Evolutionary conservation across 352 stramenopile species (phyloP).

Genomic region (Globisporangium okanoganense): DNA sequence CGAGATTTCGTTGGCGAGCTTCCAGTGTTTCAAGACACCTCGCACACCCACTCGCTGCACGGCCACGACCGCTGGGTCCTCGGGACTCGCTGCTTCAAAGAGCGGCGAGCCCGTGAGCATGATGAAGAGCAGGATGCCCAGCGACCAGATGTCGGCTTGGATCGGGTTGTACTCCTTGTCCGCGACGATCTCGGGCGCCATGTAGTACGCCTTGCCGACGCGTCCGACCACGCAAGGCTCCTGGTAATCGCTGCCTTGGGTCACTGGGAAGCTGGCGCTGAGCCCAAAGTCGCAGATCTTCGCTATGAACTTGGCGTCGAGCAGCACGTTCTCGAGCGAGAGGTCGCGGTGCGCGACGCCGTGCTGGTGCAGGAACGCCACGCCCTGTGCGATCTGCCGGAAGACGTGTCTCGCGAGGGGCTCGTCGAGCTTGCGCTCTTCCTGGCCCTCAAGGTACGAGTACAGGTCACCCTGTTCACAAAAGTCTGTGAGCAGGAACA

Average conservation of each 20-base stretch:
- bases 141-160: slow-evolving; percentile 56
- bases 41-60: slow-evolving; percentile 20
- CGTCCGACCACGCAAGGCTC: background rate
- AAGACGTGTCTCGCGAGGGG: slow-evolving; percentile 12
- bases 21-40: slow-evolving; percentile 31
- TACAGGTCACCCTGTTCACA: slow-evolving; percentile 50
- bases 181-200: background rate
- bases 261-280: background rate
- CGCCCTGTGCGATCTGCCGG: slow-evolving; percentile 10
- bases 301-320: slow-evolving; percentile 5
- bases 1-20: slow-evolving; percentile 14
- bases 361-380: slow-evolving; percentile 14
- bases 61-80: slow-evolving; percentile 26
- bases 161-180: slow-evolving; percentile 30
- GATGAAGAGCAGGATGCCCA: slow-evolving; percentile 64
- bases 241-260: background rate
- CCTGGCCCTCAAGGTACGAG: slow-evolving; percentile 19
- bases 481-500: slow-evolving; percentile 62
- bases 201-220: slow-evolving; percentile 1
- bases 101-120: slow-evolving; percentile 59
- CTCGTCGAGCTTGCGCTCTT: slow-evolving; percentile 7
- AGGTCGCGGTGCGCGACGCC: slow-evolving; percentile 10
- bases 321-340: slow-evolving; percentile 16
- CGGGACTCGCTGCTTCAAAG: slow-evolving; percentile 26
- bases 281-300: slow-evolving; percentile 16